These are phyloP conservation scores for Tieghemiomyces parasiticus DNA, from an alignment of 192 early-diverging fungal genomes.

Conservation along the genomic window DNA sequence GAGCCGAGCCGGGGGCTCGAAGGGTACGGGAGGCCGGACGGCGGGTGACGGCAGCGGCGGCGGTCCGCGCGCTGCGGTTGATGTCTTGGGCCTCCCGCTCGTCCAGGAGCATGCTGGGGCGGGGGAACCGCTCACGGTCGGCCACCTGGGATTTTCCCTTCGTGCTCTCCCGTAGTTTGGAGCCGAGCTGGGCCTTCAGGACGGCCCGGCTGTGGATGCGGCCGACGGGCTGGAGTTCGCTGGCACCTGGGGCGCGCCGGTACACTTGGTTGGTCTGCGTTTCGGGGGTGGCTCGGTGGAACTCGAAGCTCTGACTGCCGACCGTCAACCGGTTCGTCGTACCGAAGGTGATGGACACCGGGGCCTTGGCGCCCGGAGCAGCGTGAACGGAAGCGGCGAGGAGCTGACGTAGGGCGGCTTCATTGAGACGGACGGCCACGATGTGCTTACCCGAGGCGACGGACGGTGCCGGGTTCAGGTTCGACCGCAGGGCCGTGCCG, in stretches of 20 bases:
- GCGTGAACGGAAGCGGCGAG: too few relatives aligned
- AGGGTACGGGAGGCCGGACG: too few relatives aligned
- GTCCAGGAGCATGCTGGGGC: slow-evolving; percentile 1
- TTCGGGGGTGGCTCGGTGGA: background rate
- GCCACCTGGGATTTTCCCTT: slow-evolving; percentile 7
- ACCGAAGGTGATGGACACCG: background rate
- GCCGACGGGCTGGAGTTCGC: background rate
- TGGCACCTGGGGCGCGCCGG: background rate
- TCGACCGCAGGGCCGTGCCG: background rate
- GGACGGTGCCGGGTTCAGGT: background rate
- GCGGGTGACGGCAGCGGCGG: too few relatives aligned
- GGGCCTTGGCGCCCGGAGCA: too few relatives aligned
- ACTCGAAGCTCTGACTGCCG: background rate
- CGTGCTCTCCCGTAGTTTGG: background rate
- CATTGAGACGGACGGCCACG: background rate
- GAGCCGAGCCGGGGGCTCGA: too few relatives aligned
- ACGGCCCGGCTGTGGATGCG: background rate
- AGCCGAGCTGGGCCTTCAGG: background rate
- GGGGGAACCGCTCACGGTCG: background rate
- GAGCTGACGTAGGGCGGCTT: background rate
- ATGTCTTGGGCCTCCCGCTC: background rate
- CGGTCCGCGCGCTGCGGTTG: background rate
- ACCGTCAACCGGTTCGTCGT: background rate
- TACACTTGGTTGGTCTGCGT: slow-evolving; percentile 6
- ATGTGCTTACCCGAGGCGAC: background rate